Conservation (phyloP, 192 early-diverging fungal species). For the Nowakowskiella sp. region DNA sequence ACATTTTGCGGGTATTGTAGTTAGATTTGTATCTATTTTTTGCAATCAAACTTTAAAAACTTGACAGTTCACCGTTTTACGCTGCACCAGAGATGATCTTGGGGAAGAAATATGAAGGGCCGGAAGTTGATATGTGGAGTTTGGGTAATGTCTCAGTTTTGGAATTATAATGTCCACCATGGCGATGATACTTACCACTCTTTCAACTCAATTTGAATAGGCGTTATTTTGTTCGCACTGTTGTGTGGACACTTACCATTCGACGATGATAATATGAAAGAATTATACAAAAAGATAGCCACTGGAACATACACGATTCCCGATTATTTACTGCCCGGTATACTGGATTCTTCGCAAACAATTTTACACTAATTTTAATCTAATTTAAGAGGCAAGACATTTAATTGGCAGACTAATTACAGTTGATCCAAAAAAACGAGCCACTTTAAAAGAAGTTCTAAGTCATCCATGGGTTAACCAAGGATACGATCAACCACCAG, state of each 20-base stretch:
- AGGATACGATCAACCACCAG: constrained; percentile 50
- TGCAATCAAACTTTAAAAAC: constrained; percentile 5
- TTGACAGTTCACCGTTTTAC: constrained; percentile 58
- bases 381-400: constrained; percentile 32
- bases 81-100: constrained; percentile 81
- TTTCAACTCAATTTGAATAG: constrained; percentile 25
- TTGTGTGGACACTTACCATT: constrained; percentile 79
- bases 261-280: constrained; percentile 76
- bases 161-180: not conserved
- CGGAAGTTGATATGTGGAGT: constrained; percentile 87
- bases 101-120: constrained; percentile 71
- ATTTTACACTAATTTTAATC: constrained; percentile 32
- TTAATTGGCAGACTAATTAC: constrained; percentile 64
- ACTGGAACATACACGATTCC: constrained; percentile 54
- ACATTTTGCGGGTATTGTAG: constrained; percentile 55
- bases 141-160: constrained; percentile 27
- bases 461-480: constrained; percentile 74
- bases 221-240: constrained; percentile 76
- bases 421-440: constrained; percentile 59
- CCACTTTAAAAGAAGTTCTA: constrained; percentile 61
- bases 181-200: not conserved
- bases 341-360: constrained; percentile 39
- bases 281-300: constrained; percentile 77
- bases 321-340: constrained; percentile 47
- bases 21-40: constrained; percentile 37